A percentile compares a stretch with the other conserved stretches of the same genome.
Evolutionary conservation across 1,284 basidiomycete genomes (phyloP).

Genomic region (Lentinus polychrous): DNA sequence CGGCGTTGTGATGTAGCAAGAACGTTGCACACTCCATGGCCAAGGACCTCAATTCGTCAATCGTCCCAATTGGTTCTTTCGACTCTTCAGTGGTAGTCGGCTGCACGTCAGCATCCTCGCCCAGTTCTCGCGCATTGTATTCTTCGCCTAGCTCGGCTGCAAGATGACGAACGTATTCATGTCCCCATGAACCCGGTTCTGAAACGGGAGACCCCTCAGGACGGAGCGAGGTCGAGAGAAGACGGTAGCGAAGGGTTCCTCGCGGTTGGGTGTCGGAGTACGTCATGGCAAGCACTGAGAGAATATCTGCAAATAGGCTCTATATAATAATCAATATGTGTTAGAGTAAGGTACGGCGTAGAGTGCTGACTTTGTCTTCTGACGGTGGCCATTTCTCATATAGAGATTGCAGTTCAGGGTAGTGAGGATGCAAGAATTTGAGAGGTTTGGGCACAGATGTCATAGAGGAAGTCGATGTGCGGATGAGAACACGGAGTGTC

Average conservation of each 20-base stretch:
- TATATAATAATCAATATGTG: slow-evolving; percentile 29
- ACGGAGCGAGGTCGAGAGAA: slow-evolving; percentile 72
- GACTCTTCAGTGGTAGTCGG: slow-evolving; percentile 16
- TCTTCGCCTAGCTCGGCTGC: slow-evolving; percentile 97
- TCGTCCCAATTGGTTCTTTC: slow-evolving; percentile 37
- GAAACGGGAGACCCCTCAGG: slow-evolving; percentile 60
- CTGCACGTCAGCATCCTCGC: slow-evolving; percentile 39
- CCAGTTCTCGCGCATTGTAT: slow-evolving; percentile 51
- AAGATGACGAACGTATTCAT: slow-evolving; percentile 97
- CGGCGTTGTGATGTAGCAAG: slow-evolving; percentile 91
- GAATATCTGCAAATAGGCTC: slow-evolving; percentile 96
- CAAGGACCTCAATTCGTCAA: slow-evolving; percentile 72
- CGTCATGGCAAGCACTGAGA: slow-evolving; percentile 99
- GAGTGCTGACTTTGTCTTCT: slow-evolving; percentile 64
- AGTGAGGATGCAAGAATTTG: slow-evolving; percentile 96
- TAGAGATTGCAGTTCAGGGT: slow-evolving; percentile 79
- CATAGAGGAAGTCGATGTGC: slow-evolving; percentile 98
- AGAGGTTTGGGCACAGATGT: slow-evolving; percentile 99
- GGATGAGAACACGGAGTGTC: slow-evolving; percentile 88
- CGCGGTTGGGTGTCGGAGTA: slow-evolving; percentile 95
- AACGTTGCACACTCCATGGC: slow-evolving; percentile 89
- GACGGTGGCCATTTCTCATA: slow-evolving; percentile 77
- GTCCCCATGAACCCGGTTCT: slow-evolving; percentile 95
- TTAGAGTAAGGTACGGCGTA: too few relatives aligned
- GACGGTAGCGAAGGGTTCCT: slow-evolving; percentile 89